Conservation (phyloP, 148 eudicot species). For the Silene latifolia region DNA sequence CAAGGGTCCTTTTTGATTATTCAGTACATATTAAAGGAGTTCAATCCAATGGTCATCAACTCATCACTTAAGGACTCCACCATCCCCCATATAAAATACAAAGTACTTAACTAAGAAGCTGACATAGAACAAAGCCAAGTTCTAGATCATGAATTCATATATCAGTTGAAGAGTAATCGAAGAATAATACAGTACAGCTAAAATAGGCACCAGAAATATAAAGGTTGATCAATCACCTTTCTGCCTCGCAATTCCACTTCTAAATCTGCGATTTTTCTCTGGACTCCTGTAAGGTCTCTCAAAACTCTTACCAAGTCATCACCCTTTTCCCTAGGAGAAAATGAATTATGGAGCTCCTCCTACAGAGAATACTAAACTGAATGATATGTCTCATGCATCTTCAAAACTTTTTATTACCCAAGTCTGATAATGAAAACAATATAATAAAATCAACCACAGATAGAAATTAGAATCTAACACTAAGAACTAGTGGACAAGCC, state of each 20-base stretch:
- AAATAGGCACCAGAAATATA: background rate
- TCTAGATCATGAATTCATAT: constrained; percentile 4
- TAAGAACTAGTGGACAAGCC: too few relatives aligned
- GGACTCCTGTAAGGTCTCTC: constrained; percentile 90
- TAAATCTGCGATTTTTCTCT: constrained; percentile 87
- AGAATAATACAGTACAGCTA: background rate
- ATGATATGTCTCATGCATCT: background rate
- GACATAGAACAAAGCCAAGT: background rate
- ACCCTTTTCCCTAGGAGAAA: background rate
- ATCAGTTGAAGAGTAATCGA: background rate
- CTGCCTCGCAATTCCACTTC: constrained; percentile 99
- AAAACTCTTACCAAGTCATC: constrained; percentile 86
- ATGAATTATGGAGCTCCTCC: constrained; percentile 68
- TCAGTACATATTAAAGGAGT: background rate
- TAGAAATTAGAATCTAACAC: too few relatives aligned
- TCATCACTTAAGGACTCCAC: constrained; percentile 64
- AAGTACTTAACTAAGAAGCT: background rate
- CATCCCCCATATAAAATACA: background rate
- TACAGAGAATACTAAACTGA: constrained; percentile 20
- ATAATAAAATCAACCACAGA: too few relatives aligned
- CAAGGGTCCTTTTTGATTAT: background rate
- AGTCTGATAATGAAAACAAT: too few relatives aligned
- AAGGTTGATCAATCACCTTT: constrained; percentile 49
- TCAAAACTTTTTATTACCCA: background rate
- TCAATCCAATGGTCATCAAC: background rate